These are phyloP conservation scores for Gossypium stocksii DNA, from an alignment of 345 rosid species.

Conservation along the genomic window DNA sequence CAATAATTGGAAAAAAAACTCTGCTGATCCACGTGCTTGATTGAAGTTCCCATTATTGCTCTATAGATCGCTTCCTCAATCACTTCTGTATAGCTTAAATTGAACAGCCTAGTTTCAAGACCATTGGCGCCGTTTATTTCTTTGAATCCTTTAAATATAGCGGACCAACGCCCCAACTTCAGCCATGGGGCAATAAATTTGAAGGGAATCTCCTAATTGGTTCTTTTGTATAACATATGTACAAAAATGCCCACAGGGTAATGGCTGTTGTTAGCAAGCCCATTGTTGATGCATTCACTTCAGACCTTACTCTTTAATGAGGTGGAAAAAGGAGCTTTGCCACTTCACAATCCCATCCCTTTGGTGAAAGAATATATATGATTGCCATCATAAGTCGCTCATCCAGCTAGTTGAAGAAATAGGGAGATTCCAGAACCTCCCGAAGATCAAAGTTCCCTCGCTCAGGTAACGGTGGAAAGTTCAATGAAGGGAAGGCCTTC, in stretches of 20 bases:
- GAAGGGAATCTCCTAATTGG: slow-evolving; percentile 2
- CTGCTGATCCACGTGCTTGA: background rate
- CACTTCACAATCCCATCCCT: slow-evolving; percentile 1
- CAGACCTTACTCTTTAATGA: background rate
- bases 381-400: background rate
- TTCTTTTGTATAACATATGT: slow-evolving; percentile 11
- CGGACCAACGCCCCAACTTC: background rate
- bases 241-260: slow-evolving; percentile 10
- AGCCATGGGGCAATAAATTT: background rate
- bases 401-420: slow-evolving; percentile 79
- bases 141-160: background rate
- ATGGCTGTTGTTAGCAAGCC: background rate
- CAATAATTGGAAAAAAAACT: background rate
- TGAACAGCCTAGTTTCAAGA: background rate
- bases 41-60: background rate
- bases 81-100: background rate
- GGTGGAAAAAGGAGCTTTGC: background rate
- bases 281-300: background rate
- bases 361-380: slow-evolving; percentile 15
- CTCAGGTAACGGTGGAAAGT: slow-evolving; percentile 85
- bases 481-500: slow-evolving; percentile 59
- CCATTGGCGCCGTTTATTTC: background rate
- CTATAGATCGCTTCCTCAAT: background rate
- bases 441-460: slow-evolving; percentile 90
- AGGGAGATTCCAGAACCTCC: slow-evolving; percentile 72